A percentile compares a stretch with the other conserved stretches of the same genome.
Conservation (phyloP, 441 rosid genomes). For the Populus hybrid region DNA sequence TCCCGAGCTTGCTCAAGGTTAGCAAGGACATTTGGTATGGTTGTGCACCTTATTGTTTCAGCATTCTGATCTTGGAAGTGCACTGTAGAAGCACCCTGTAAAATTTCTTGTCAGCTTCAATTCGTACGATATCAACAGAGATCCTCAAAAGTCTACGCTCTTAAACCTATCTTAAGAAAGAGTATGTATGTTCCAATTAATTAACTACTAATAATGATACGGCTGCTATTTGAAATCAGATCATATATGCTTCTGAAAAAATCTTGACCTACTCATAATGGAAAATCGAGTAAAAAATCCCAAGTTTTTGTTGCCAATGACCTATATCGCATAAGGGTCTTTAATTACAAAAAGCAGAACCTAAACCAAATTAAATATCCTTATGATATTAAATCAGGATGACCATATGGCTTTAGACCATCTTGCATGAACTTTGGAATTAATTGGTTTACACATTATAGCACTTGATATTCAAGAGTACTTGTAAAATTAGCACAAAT, state of each 20-base stretch:
- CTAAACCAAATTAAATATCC: neutral
- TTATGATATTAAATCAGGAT: neutral
- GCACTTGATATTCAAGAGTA: neutral
- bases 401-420: neutral
- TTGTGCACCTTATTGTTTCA: too few relatives aligned
- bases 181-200: neutral
- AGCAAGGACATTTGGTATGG: too few relatives aligned
- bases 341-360: neutral
- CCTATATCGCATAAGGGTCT: neutral
- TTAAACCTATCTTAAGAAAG: neutral
- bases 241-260: neutral
- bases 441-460: neutral
- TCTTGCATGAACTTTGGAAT: neutral
- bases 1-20: too few relatives aligned
- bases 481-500: neutral
- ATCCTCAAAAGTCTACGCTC: neutral
- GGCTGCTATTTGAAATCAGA: neutral
- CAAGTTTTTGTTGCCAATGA: neutral
- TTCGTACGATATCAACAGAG: neutral
- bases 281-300: neutral
- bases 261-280: neutral
- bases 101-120: slow-evolving; percentile 6
- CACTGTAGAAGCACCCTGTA: too few relatives aligned
- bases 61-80: too few relatives aligned
- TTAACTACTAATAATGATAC: neutral